Evolutionary conservation across 768 basidiomycete genomes (phyloP), one percentile per base, ranked within the genome.

Genomic region (Tulasnella sp.): DNA sequence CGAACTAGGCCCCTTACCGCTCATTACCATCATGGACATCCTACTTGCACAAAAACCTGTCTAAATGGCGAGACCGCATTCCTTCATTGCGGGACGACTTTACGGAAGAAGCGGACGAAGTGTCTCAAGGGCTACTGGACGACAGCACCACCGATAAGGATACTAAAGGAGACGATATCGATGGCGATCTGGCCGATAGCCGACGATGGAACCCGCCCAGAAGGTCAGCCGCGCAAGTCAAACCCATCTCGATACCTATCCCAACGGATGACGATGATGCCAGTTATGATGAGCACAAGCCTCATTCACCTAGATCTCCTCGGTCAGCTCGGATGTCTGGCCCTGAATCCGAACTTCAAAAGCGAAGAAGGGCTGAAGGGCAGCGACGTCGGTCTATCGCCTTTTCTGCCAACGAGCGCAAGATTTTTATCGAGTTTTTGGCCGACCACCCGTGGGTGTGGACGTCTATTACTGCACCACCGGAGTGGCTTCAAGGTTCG

Each of bases 401-500:
- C 8, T 57, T 57, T 23, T 45, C 55, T 6, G n/a, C 55, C 2
- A 29, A 57, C 14, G 55, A 57, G 35, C 43, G 42, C 42, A 25
- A 45, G 55, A 39, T 32, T 25, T 57, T 57, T 34, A 57, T 57
- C 41, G 42, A 57, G 55, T 48, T 45, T 32, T 27, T 57, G 55
- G 55, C 55, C 9, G 55, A 57, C 31, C 45, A 48, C 21, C 55
- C 55, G 29, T 57, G 55, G 55, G 45, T 57, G 9, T 57, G 55
- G 55, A 57, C 40, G 17, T 19, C n/a, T 7, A 36, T 45, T 19
- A 32, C 14, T 31, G 42, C 41, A 21, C 25, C 31, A 2, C 17
- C 55, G 15, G 45, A 57, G 45, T 57, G 55, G 55, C 23, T 45
- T 9, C 21, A 32, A 1, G 43, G 32, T 9, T 32, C 40, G n/a